phyloP scores from a whole-genome alignment of 2,329 filamentous ascomycete species.

The Nemania sp. region DNA sequence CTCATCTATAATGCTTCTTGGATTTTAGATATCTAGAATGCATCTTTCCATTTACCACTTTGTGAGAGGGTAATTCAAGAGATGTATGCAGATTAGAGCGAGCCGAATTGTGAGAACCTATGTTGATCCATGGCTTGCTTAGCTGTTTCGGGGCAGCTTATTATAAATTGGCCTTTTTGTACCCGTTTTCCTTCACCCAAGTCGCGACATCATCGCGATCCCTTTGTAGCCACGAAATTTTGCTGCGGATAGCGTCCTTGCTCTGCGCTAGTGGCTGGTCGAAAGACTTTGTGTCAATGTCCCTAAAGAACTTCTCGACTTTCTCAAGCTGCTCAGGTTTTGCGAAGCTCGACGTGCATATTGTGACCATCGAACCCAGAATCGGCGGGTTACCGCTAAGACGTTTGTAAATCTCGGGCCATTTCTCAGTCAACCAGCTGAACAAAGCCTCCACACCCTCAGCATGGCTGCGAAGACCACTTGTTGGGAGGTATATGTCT shows the following conservation, averaged over 20 bases:
- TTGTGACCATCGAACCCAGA: conserved; percentile 84
- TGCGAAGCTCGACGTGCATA: conserved; percentile 85
- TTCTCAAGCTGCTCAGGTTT: conserved; percentile 78
- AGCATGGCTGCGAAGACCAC: conserved; percentile 79
- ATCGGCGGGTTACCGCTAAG: conserved; percentile 89
- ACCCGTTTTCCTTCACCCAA: conserved; percentile 72
- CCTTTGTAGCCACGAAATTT: conserved; percentile 82
- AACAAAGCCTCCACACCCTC: conserved; percentile 85
- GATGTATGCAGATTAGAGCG: not conserved
- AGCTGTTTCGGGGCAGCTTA: not conserved
- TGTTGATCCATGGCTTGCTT: not conserved
- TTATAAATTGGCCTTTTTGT: conserved; percentile 52
- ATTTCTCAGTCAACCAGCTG: conserved; percentile 86
- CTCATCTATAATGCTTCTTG: conserved; percentile 1
- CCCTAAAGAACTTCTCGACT: conserved; percentile 83
- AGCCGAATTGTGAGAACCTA: not conserved
- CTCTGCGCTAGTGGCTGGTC: conserved; percentile 92
- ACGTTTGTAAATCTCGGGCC: conserved; percentile 84
- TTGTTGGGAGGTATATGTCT: conserved; percentile 90
- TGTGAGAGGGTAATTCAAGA: not conserved
- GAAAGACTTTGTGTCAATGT: conserved; percentile 85
- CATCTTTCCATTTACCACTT: not conserved
- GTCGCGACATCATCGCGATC: conserved; percentile 80
- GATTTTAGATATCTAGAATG: conserved; percentile 13
- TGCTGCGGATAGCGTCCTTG: conserved; percentile 84